phyloP scores from a whole-genome alignment of 2,329 filamentous ascomycete species.

The Salinomyces thailandicus region DNA sequence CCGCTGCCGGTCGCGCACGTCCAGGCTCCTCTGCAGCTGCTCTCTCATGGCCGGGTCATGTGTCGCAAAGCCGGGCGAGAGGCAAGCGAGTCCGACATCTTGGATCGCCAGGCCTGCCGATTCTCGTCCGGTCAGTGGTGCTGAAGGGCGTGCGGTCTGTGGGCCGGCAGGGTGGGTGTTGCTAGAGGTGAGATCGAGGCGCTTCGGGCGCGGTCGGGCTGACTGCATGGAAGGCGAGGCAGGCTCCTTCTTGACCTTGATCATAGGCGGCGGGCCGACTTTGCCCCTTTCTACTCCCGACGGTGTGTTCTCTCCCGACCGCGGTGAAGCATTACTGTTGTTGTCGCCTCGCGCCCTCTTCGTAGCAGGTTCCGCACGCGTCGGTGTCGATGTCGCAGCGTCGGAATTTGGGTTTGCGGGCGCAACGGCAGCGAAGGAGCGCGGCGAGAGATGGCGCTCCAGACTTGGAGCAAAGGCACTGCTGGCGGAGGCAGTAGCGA shows the following conservation, averaged over 20 bases:
- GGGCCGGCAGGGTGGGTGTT: constrained; percentile 32
- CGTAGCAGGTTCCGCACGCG: constrained; percentile 17
- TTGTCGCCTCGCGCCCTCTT: constrained; percentile 17
- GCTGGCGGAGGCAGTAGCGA: constrained; percentile 29
- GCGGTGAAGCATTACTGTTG: background rate
- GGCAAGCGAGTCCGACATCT: constrained; percentile 83
- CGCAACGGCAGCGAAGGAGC: constrained; percentile 36
- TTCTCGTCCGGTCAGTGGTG: constrained; percentile 65
- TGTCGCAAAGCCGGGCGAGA: constrained; percentile 92
- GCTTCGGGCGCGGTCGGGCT: constrained; percentile 63
- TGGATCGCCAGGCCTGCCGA: constrained; percentile 65
- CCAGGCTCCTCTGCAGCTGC: constrained; percentile 86
- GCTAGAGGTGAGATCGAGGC: constrained; percentile 60
- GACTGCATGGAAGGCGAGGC: constrained; percentile 69
- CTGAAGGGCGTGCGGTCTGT: constrained; percentile 49
- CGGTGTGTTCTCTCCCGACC: constrained; percentile 32
- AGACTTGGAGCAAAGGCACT: constrained; percentile 25
- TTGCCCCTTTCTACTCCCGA: no score
- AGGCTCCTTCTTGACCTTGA: constrained; percentile 94
- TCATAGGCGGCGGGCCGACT: constrained; percentile 55
- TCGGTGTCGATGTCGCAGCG: constrained; percentile 5
- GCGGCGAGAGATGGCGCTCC: constrained; percentile 30
- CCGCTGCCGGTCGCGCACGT: constrained; percentile 84
- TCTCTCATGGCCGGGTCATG: constrained; percentile 95
- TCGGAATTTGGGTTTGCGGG: constrained; percentile 10